These are phyloP conservation scores for Ganoderma boninense DNA, from an alignment of 1,284 basidiomycete genomes.

Conservation along the genomic window DNA sequence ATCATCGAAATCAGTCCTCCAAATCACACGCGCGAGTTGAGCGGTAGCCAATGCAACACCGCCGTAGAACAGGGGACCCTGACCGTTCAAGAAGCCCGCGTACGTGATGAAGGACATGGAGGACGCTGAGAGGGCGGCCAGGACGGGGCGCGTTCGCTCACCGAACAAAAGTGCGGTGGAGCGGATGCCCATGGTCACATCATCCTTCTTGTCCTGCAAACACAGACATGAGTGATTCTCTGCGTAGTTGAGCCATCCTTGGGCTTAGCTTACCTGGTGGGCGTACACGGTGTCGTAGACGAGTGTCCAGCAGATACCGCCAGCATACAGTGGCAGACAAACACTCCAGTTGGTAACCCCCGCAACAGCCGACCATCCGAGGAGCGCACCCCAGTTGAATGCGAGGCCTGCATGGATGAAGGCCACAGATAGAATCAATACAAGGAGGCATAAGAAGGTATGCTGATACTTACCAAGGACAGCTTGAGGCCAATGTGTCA, in stretches of 20 bases:
- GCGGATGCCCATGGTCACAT: conserved; percentile 88
- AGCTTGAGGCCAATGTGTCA: conserved; percentile 97
- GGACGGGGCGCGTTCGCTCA: conserved; percentile 77
- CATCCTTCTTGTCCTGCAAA: conserved; percentile 90
- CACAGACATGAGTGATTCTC: not conserved
- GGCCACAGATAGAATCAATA: not conserved
- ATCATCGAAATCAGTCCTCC: conserved; percentile 79
- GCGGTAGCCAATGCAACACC: conserved; percentile 78
- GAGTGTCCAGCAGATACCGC: conserved; percentile 93
- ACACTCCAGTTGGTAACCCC: conserved; percentile 86
- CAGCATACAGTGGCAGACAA: conserved; percentile 89
- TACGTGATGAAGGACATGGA: conserved; percentile 81
- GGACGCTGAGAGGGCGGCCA: conserved; percentile 78
- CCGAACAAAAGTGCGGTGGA: conserved; percentile 95
- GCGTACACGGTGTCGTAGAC: conserved; percentile 99
- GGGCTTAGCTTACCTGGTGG: conserved; percentile 75
- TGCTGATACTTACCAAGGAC: conserved; percentile 75
- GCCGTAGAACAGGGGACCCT: conserved; percentile 83
- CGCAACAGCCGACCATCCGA: conserved; percentile 96
- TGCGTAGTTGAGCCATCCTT: too few relatives aligned
- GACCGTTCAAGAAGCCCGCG: conserved; percentile 82
- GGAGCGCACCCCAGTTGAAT: conserved; percentile 97
- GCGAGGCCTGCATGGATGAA: conserved; percentile 71
- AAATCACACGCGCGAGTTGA: conserved; percentile 88
- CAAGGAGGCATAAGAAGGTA: not conserved